Conservation (phyloP, 768 basidiomycete species). For the Inosperma sp. region DNA sequence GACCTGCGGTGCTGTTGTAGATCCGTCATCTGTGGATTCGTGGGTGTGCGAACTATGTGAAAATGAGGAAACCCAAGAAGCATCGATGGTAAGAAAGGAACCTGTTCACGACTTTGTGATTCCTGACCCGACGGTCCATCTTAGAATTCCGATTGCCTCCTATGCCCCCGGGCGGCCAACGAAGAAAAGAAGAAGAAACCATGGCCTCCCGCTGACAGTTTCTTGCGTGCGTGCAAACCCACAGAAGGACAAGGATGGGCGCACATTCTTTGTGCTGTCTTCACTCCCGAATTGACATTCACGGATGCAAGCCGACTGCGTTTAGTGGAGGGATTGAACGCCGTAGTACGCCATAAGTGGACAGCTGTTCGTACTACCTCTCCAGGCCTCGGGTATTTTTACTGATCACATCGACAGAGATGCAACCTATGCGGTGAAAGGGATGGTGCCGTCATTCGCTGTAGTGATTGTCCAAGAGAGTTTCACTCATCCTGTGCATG, state of each 20-base stretch:
- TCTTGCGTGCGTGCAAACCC: conserved; percentile 75
- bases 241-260: conserved; percentile 94
- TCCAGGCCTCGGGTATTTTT: neutral
- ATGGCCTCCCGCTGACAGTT: conserved; percentile 54
- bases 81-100: conserved; percentile 75
- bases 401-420: conserved; percentile 39
- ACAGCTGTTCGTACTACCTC: conserved; percentile 48
- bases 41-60: conserved; percentile 89
- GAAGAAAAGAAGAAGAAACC: conserved; percentile 46
- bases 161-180: conserved; percentile 64
- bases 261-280: conserved; percentile 86
- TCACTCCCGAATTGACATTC: conserved; percentile 79
- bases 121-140: conserved; percentile 5
- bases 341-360: conserved; percentile 69
- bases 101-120: too few species aligned
- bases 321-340: conserved; percentile 81
- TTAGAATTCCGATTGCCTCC: conserved; percentile 78
- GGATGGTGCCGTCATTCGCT: conserved; percentile 79
- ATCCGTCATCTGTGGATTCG: conserved; percentile 57
- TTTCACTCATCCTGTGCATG: conserved; percentile 93
- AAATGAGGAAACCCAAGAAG: conserved; percentile 78
- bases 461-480: conserved; percentile 73
- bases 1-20: conserved; percentile 65
- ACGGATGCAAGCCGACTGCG: conserved; percentile 70
- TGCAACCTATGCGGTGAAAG: conserved; percentile 70